Percentiles rank a stretch among this genome's conserved stretches.
phyloP scores from a whole-genome alignment of 2,329 filamentous ascomycete genomes.

The Aspergillus felis region DNA sequence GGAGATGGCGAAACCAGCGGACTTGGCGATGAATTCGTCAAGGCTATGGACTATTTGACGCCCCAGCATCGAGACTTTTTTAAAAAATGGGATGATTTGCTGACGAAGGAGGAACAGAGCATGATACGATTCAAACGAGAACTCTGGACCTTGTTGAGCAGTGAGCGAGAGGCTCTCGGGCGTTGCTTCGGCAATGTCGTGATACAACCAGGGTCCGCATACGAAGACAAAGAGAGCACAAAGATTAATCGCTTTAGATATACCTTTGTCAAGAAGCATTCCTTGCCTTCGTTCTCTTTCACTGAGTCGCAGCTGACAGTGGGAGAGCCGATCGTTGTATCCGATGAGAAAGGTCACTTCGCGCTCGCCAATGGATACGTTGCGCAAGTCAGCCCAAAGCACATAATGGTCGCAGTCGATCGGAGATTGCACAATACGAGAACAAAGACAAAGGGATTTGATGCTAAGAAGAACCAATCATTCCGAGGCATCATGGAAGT shows the following conservation, averaged over 20 bases:
- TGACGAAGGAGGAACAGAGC: slow-evolving; percentile 93
- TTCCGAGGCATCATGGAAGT: slow-evolving; percentile 93
- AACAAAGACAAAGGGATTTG: slow-evolving; percentile 69
- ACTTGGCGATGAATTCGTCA: slow-evolving; percentile 75
- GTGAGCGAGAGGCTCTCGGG: slow-evolving; percentile 79
- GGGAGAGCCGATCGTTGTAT: slow-evolving; percentile 93
- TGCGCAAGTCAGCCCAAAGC: slow-evolving; percentile 67
- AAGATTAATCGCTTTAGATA: slow-evolving; percentile 94
- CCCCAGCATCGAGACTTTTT: slow-evolving; percentile 77
- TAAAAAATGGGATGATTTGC: slow-evolving; percentile 84
- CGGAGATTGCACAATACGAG: slow-evolving; percentile 82
- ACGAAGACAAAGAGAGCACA: slow-evolving; percentile 63
- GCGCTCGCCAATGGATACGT: slow-evolving; percentile 91
- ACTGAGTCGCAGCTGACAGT: slow-evolving; percentile 81
- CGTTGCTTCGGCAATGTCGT: slow-evolving; percentile 86
- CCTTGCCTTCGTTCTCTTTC: slow-evolving; percentile 69
- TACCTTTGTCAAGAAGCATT: slow-evolving; percentile 69
- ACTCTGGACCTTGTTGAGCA: slow-evolving; percentile 92
- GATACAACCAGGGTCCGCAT: slow-evolving; percentile 71
- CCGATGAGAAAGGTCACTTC: slow-evolving; percentile 92
- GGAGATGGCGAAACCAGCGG: slow-evolving; percentile 78
- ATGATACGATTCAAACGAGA: slow-evolving; percentile 82
- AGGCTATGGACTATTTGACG: slow-evolving; percentile 73
- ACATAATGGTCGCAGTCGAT: slow-evolving; percentile 86
- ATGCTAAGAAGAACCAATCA: slow-evolving; percentile 72